A percentile compares a stretch with the other conserved stretches of the same genome.
phyloP scores from a whole-genome alignment of 2,329 filamentous ascomycete genomes.

The Macrophomina phaseolina region DNA sequence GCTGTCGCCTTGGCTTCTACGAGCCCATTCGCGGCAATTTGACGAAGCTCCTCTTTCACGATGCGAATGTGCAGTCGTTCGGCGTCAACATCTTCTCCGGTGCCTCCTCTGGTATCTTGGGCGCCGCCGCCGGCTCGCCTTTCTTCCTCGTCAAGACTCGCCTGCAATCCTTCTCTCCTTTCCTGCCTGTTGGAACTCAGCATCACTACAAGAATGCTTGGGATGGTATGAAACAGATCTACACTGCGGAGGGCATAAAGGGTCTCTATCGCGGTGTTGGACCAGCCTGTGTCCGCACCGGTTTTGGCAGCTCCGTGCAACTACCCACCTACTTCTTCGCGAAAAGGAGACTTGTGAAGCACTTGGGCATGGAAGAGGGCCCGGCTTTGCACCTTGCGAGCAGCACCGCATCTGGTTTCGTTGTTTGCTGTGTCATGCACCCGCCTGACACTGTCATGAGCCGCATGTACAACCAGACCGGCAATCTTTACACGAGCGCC shows the following conservation, averaged over 20 bases:
- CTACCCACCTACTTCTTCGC: conserved; percentile 98
- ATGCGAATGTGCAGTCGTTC: conserved; percentile 78
- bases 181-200: conserved; percentile 94
- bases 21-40: conserved; percentile 83
- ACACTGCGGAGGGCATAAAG: conserved; percentile 73
- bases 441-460: conserved; percentile 99
- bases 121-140: conserved; percentile 89
- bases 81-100: conserved; percentile 94
- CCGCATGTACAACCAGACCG: conserved; percentile 97
- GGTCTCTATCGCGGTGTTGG: conserved; percentile 90
- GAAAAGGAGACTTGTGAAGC: conserved; percentile 81
- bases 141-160: conserved; percentile 99
- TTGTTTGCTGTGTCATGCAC: conserved; percentile 98
- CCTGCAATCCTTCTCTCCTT: conserved; percentile 90
- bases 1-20: conserved; percentile 96
- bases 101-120: conserved; percentile 85
- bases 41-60: conserved; percentile 72
- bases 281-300: conserved; percentile 94
- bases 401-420: conserved; percentile 89
- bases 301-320: conserved; percentile 94
- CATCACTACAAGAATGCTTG: conserved; percentile 86
- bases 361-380: conserved; percentile 89
- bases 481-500: conserved; percentile 92
- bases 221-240: conserved; percentile 84
- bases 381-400: conserved; percentile 86